A percentile compares a stretch with the other conserved stretches of the same genome.
Evolutionary conservation across 2,329 filamentous ascomycete species (phyloP).

Genomic region (Claviceps sorghi): DNA sequence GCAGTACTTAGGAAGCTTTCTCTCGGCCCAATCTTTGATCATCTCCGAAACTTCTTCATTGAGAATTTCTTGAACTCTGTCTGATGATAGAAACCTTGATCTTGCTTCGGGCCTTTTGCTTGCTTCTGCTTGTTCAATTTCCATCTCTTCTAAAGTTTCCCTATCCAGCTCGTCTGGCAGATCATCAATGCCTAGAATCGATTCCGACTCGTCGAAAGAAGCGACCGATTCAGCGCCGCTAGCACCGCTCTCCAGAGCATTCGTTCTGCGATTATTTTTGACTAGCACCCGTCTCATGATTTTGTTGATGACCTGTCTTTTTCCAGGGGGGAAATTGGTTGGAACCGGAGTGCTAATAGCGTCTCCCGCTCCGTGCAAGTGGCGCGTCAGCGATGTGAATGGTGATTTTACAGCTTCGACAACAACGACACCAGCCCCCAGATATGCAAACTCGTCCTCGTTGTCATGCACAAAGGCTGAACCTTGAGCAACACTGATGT

Average conservation of each 20-base stretch:
- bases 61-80: slow-evolving; percentile 38
- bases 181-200: slow-evolving; percentile 29
- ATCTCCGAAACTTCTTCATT: slow-evolving; percentile 36
- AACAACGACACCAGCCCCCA: slow-evolving; percentile 21
- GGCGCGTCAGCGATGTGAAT: slow-evolving; percentile 10
- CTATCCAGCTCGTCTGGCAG: slow-evolving; percentile 28
- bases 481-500: not conserved
- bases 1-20: slow-evolving; percentile 40
- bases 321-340: slow-evolving; percentile 24
- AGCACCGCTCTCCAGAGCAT: not conserved
- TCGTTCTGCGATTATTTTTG: slow-evolving; percentile 11
- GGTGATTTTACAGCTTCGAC: slow-evolving; percentile 11
- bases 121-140: slow-evolving; percentile 20
- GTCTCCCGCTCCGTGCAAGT: slow-evolving; percentile 9
- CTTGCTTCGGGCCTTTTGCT: not conserved
- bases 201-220: slow-evolving; percentile 15
- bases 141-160: slow-evolving; percentile 46
- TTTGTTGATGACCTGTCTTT: slow-evolving; percentile 27
- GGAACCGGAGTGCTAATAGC: slow-evolving; percentile 15
- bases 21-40: slow-evolving; percentile 40
- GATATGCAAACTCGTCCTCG: slow-evolving; percentile 16
- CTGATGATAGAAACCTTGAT: slow-evolving; percentile 19
- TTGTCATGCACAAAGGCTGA: slow-evolving; percentile 9
- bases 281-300: slow-evolving; percentile 26
- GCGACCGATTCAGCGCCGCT: not conserved